Evolutionary conservation across 1,139 yeast species (phyloP).

Genomic region (Blastobotrys proliferans): DNA sequence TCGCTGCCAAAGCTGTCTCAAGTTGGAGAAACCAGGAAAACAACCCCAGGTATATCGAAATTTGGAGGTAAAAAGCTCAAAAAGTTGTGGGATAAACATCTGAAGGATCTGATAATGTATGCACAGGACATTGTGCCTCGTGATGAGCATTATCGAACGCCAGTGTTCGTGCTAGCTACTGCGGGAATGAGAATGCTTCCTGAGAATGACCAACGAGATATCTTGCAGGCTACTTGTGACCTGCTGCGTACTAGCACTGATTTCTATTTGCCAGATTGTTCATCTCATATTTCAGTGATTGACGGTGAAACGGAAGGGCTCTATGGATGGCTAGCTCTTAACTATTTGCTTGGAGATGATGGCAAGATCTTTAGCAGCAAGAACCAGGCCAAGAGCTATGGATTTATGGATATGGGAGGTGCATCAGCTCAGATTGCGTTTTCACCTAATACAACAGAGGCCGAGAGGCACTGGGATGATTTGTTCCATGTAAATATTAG

Average conservation of each 20-base stretch:
- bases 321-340: conserved; percentile 78
- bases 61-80: conserved; percentile 40
- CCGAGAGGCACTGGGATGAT: conserved; percentile 51
- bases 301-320: conserved; percentile 75
- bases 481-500: conserved; percentile 49
- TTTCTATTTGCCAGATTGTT: conserved; percentile 50
- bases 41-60: conserved; percentile 65
- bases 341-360: conserved; percentile 46
- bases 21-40: conserved; percentile 52
- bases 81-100: conserved; percentile 57
- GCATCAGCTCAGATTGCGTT: conserved; percentile 79
- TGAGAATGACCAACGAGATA: conserved; percentile 50
- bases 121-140: conserved; percentile 61
- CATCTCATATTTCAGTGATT: conserved; percentile 56
- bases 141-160: conserved; percentile 62
- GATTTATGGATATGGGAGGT: conserved; percentile 79
- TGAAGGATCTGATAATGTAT: conserved; percentile 49
- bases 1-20: conserved; percentile 25
- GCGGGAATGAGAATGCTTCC: conserved; percentile 76
- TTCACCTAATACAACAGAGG: conserved; percentile 58
- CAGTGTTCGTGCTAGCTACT: conserved; percentile 74
- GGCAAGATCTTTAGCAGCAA: conserved; percentile 14
- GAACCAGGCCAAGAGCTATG: conserved; percentile 53
- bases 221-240: conserved; percentile 50
- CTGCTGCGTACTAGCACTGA: conserved; percentile 49